Base-by-base conservation (phyloP, 208 protist species). In the Leptomonas pyrrhocoris region DNA sequence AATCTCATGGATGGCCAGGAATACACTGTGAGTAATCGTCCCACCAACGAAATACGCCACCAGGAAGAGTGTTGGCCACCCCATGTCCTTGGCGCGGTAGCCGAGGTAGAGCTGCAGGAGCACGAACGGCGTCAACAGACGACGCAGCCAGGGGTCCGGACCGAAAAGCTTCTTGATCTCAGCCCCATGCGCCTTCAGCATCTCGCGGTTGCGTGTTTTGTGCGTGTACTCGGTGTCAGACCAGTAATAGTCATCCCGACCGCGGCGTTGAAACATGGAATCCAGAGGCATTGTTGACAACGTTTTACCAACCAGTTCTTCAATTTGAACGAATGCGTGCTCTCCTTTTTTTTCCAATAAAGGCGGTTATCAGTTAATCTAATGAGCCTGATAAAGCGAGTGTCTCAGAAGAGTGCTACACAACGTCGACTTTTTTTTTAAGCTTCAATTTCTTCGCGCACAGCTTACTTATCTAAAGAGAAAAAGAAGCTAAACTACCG, bases 1-100 rank as follows among this genome's bases (percentile, higher is more conserved):
- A 34, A 96, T 76, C 76, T 98, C 96, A 71, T 98, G 96, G 60
- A 97, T 95, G 8, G 85, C 94, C 31, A 98, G 73, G 55, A 94
- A 94, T 1, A 82, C 68, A 48, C 80, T 85, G 79, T 97, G 89
- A 23, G 91, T 90, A 31, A 91, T 82, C 38, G 88, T 94, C 31
- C 83, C 95, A 31, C 91, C 92, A 59, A 97, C 36, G 66, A 96
- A 80, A 67, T 94, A 95, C 18, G 80, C 86, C 1, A 87, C 28
- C 36, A 92, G 55, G n/a, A 95, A 46, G 21, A 86, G 82, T 11
- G 80, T 77, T 13, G 76, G 77, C 86, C 92, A 94, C 40, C 74
- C 71, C 85, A 90, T 89, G 57, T 90, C 77, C 62, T 77, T 68
- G 8, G 90, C 77, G 11, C 66, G 68, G 53, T 78, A 83, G 31